Conservation (phyloP, 148 eudicot species). For the Suaeda aralocaspica region DNA sequence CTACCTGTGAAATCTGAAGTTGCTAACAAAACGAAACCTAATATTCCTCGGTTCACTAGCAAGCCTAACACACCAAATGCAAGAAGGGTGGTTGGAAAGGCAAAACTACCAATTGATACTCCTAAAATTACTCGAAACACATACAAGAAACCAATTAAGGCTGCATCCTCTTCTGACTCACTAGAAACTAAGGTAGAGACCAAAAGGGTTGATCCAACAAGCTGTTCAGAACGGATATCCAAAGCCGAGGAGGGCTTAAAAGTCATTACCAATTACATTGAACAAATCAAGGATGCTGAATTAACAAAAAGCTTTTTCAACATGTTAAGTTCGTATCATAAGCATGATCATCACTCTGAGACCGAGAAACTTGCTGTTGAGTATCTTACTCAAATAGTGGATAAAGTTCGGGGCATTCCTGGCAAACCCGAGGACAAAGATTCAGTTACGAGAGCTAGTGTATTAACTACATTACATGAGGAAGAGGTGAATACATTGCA, state of each 20-base stretch:
- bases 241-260: slow-evolving; percentile 42
- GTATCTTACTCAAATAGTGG: slow-evolving; percentile 27
- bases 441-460: slow-evolving; percentile 10
- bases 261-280: slow-evolving; percentile 29
- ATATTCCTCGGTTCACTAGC: not conserved
- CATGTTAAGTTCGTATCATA: slow-evolving; percentile 17
- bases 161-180: slow-evolving; percentile 40
- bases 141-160: slow-evolving; percentile 27
- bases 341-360: slow-evolving; percentile 13
- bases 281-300: slow-evolving; percentile 41
- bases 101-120: slow-evolving; percentile 11
- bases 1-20: slow-evolving; percentile 40
- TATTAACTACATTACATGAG: slow-evolving; percentile 17
- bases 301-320: slow-evolving; percentile 23
- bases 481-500: slow-evolving; percentile 21
- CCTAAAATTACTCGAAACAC: slow-evolving; percentile 12
- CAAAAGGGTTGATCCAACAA: slow-evolving; percentile 45
- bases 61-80: slow-evolving; percentile 20
- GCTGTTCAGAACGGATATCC: slow-evolving; percentile 39
- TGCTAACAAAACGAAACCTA: slow-evolving; percentile 18
- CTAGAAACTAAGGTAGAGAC: slow-evolving; percentile 46
- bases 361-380: slow-evolving; percentile 35
- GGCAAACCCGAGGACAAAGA: slow-evolving; percentile 12
- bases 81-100: slow-evolving; percentile 13
- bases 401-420: slow-evolving; percentile 24